Conservation (phyloP, 306 rosid species). For the Vachellia pachyceras region DNA sequence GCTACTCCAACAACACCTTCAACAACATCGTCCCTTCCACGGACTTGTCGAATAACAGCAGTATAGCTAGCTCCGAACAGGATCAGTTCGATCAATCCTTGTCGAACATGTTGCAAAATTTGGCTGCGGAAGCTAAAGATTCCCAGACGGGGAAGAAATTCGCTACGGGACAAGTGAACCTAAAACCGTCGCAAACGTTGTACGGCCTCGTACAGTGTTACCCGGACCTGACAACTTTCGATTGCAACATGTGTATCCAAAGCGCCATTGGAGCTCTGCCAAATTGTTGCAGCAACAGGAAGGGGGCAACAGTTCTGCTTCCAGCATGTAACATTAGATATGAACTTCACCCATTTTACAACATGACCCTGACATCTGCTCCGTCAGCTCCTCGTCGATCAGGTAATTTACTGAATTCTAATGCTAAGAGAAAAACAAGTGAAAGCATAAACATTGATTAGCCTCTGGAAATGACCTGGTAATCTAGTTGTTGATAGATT, state of each 20-base stretch:
- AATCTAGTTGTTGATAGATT: not conserved
- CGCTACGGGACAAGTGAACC: constrained; percentile 32
- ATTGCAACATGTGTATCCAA: not conserved
- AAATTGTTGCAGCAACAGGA: not conserved
- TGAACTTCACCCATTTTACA: constrained; percentile 6
- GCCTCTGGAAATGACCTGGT: not conserved
- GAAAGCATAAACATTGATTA: not conserved
- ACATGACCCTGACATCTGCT: not conserved
- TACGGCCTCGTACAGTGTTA: not conserved
- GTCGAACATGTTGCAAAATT: constrained; percentile 7
- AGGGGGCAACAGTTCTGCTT: not conserved
- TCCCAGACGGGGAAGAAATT: constrained; percentile 38
- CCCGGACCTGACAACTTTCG: not conserved
- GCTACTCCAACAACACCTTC: constrained; percentile 47
- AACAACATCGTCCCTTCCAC: constrained; percentile 28
- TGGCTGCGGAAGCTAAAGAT: not conserved
- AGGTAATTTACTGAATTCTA: not conserved
- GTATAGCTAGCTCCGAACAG: constrained; percentile 8
- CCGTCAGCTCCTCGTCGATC: not conserved
- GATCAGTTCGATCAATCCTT: constrained; percentile 28
- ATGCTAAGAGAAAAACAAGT: not conserved
- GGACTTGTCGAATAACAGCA: accelerated
- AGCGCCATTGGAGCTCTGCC: constrained; percentile 6
- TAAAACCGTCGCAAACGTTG: constrained; percentile 20
- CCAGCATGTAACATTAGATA: constrained; percentile 13